A percentile compares a stretch with the other conserved stretches of the same genome.
Conservation (phyloP, 139 green algal species). For the Chlorella sp. region DNA sequence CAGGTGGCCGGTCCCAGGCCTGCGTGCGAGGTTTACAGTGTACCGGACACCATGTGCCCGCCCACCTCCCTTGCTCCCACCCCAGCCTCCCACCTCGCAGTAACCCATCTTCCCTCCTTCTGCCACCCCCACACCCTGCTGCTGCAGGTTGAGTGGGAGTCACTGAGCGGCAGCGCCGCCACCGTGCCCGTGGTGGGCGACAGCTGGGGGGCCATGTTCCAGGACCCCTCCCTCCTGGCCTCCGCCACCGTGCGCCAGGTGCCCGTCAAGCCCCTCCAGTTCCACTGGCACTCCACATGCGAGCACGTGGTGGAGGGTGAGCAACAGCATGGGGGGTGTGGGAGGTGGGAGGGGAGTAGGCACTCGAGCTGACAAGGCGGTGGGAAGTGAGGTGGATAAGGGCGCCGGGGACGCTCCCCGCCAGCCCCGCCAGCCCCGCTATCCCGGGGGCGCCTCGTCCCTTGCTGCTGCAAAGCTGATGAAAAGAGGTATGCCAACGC, state of each 20-base stretch:
- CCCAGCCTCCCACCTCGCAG: too few species aligned
- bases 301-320: slow-evolving; percentile 3
- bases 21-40: too few species aligned
- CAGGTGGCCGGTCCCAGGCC: too few species aligned
- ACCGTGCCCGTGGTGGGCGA: not conserved
- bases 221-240: not conserved
- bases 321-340: not conserved
- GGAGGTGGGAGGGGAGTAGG: too few species aligned
- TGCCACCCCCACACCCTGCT: not conserved
- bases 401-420: not conserved
- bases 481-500: not conserved
- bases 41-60: too few species aligned
- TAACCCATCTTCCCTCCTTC: too few species aligned
- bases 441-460: not conserved
- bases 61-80: too few species aligned
- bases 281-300: slow-evolving; percentile 8
- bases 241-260: not conserved
- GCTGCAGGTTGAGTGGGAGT: not conserved
- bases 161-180: not conserved
- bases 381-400: not conserved
- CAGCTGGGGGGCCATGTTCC: not conserved
- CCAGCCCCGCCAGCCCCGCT: too few species aligned
- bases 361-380: too few species aligned
- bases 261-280: not conserved
- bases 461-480: too few species aligned